Conservation (phyloP, 495 filamentous ascomycete species). For the Neurospora sublineolata region DNA sequence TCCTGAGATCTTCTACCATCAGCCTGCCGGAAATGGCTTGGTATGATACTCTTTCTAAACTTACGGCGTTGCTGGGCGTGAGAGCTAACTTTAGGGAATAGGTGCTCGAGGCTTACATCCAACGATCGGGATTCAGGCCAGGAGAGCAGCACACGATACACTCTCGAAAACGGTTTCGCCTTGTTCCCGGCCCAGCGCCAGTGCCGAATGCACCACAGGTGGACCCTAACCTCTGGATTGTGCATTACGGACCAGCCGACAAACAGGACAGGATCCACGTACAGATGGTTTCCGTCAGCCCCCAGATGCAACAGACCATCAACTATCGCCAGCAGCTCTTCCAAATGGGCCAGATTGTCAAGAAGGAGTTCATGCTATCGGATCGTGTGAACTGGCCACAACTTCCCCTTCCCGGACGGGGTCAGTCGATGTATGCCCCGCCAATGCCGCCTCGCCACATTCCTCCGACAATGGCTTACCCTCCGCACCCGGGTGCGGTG, state of each 20-base stretch:
- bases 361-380: slow-evolving; percentile 88
- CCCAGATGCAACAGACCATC: slow-evolving; percentile 49
- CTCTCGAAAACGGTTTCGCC: slow-evolving; percentile 69
- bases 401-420: slow-evolving; percentile 52
- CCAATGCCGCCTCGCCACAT: slow-evolving; percentile 27
- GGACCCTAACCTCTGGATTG: slow-evolving; percentile 79
- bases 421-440: slow-evolving; percentile 32
- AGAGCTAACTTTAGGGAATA: slow-evolving; percentile 16
- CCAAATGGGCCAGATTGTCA: slow-evolving; percentile 64
- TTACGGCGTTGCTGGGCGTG: not conserved
- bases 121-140: slow-evolving; percentile 64
- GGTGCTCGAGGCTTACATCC: slow-evolving; percentile 70
- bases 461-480: slow-evolving; percentile 41
- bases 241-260: slow-evolving; percentile 78
- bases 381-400: slow-evolving; percentile 84
- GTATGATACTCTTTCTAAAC: slow-evolving; percentile 36
- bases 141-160: slow-evolving; percentile 62
- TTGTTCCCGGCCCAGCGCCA: slow-evolving; percentile 51
- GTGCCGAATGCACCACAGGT: slow-evolving; percentile 49
- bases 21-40: slow-evolving; percentile 60
- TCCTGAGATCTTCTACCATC: slow-evolving; percentile 56
- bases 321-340: slow-evolving; percentile 58
- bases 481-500: slow-evolving; percentile 29
- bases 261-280: slow-evolving; percentile 57
- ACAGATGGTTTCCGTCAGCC: slow-evolving; percentile 45